Evolutionary conservation across 306 rosid species (phyloP), one percentile per base, ranked within the genome.

Genomic region (Dryas alaskensis): DNA sequence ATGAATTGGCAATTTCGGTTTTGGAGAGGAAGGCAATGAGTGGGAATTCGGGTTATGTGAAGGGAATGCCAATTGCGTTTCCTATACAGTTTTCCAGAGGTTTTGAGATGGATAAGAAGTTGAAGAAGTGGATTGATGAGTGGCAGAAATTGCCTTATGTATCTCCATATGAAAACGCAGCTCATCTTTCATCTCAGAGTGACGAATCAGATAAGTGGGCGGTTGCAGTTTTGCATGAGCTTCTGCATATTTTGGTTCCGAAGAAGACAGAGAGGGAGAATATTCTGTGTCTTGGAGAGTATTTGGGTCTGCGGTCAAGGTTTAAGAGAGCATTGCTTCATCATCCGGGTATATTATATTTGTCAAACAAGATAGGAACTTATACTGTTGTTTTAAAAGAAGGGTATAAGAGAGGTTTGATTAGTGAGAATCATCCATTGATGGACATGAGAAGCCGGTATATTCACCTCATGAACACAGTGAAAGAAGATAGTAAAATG

Each of bases 121-220:
- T 80, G 55, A 87, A 86, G 76, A 93, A 84, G 73, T 91, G 98
- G 96, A 80, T 84, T 76, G 87, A 73, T 75, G 91, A 86, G 19
- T 93, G 96, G 96, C 89, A 91, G 81, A 88, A 73, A 70, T 63
- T 93, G 83, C 89, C 92, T 37, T 93, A 91, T 75, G 77, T 85
- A 43, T 87, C 97, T 39, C 98, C 97, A 0, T 91, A 91, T 64
- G 97, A 89, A 50, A 82, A 91, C 83, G 89, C 86, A 2, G 76
- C 82, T 52, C 85, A 88, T 81, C 84, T 93, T 47, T 19, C 62
- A 6, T 69, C 87, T 0, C 79, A 82, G 14, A 82, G 90, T 13
- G 96, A 93, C 7, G 96, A 93, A 50, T 86, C 93, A 1, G 96
- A 91, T 65, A 85, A 82, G 78, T 93, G 90, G 96, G 79, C 77